Base-by-base conservation (phyloP, 345 rosid species). In the Citrus inodora region DNA sequence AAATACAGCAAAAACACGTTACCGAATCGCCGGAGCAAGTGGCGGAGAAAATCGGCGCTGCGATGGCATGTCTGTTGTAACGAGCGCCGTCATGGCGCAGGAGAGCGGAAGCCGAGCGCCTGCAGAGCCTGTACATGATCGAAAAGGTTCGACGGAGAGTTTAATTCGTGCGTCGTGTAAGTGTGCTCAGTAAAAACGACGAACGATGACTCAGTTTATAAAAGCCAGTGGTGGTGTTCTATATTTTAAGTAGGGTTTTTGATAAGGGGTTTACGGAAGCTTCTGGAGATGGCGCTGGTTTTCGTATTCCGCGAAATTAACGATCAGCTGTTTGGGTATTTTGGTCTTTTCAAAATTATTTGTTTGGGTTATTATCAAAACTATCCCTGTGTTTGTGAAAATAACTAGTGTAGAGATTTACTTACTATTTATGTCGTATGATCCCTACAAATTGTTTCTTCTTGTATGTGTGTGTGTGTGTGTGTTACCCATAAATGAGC, bases 101-200 rank as follows among this genome's bases (percentile, higher is more conserved):
- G 76, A 89, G 17, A 42, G 90, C 67, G 46, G 95, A 90, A 68
- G 90, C 87, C 6, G 97, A 88, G 73, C 95, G 97, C 84, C 86
- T 85, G 1, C 92, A 85, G 72, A 95, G 87, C 67, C 86, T 87
- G 76, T 92, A 87, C 98, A 95, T 95, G 74, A 55, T 87, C 64
- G 30, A 28, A 67, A 66, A n/a, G 67, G 30, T 24, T 32, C 42
- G 4, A 76, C 53, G 11, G 71, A 7, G 61, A 53, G 66, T 74
- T 67, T 9, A 17, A 19, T 25, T 46, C 51, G 51, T 3, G 51
- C 3, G 51, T 46, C 1, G 35, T 3, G 37, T 7, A 14, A 5
- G 46, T 1, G 24, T 37, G 17, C 32, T 8, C 7, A 53, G 17
- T 7, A 19, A 6, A 14, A 55, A 6, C 30, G 38, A 55, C 11